A percentile compares a stretch with the other conserved stretches of the same genome.
Conservation (phyloP, 371 early-diverging fungal genomes). For the Mortierella polycephala region DNA sequence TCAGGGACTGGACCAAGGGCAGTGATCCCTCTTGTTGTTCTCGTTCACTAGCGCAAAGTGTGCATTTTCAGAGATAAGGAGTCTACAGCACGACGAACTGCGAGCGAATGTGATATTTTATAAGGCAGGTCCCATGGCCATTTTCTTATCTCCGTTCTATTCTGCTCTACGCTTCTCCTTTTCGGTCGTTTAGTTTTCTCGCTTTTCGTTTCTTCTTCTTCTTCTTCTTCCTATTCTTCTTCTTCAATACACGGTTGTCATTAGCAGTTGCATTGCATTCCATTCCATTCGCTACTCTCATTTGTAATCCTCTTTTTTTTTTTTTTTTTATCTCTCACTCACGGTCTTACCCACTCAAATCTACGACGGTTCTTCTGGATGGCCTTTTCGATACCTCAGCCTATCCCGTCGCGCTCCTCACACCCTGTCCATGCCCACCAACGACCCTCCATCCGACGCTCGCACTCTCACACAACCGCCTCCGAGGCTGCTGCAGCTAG, state of each 20-base stretch:
- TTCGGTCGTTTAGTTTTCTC: not conserved
- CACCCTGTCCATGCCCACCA: constrained; percentile 48
- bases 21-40: too few relatives aligned
- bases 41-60: too few relatives aligned
- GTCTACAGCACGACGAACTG: too few relatives aligned
- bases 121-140: too few relatives aligned
- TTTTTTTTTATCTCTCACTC: not conserved
- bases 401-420: constrained; percentile 51
- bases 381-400: constrained; percentile 51
- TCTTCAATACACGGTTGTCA: not conserved
- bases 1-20: too few relatives aligned
- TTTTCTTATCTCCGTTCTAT: not conserved
- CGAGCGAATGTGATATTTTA: too few relatives aligned
- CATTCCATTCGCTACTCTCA: not conserved
- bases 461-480: constrained; percentile 29
- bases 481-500: not conserved
- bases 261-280: not conserved
- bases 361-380: constrained; percentile 18
- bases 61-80: too few relatives aligned
- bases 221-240: not conserved
- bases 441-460: constrained; percentile 44
- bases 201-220: not conserved
- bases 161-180: not conserved
- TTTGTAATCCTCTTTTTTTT: too few relatives aligned
- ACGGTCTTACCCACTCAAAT: not conserved